Evolutionary conservation across 768 basidiomycete species (phyloP).

Genomic region (Infundibulicybe gibba): DNA sequence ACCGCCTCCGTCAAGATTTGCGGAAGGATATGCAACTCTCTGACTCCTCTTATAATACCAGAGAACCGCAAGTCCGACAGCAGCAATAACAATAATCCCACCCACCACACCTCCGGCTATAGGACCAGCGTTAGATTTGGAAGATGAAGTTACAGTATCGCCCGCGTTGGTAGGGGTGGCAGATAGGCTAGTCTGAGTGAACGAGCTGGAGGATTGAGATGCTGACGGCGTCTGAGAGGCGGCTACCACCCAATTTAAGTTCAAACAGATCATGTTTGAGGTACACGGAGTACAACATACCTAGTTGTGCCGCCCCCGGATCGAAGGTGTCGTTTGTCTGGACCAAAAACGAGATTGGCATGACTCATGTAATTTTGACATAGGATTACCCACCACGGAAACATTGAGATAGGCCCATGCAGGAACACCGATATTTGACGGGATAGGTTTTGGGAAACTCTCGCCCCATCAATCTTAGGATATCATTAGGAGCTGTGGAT

Average conservation of each 20-base stretch:
- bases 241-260: neutral
- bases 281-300: neutral
- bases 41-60: slow-evolving; percentile 27
- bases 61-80: slow-evolving; percentile 29
- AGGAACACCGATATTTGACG: slow-evolving; percentile 41
- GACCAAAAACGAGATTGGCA: slow-evolving; percentile 6
- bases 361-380: neutral
- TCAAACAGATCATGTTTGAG: neutral
- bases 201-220: slow-evolving; percentile 3
- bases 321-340: slow-evolving; percentile 34
- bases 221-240: neutral
- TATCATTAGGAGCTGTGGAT: neutral
- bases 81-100: slow-evolving; percentile 39
- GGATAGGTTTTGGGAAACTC: slow-evolving; percentile 45
- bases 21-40: neutral
- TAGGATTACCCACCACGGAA: slow-evolving; percentile 23
- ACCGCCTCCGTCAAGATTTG: slow-evolving; percentile 13
- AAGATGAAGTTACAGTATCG: slow-evolving; percentile 1
- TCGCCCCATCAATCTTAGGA: neutral
- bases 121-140: slow-evolving; percentile 40
- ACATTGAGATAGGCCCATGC: slow-evolving; percentile 58
- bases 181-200: slow-evolving; percentile 11
- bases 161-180: slow-evolving; percentile 1
- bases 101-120: slow-evolving; percentile 63
- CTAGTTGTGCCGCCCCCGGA: slow-evolving; percentile 22